Evolutionary conservation across 495 filamentous ascomycete species (phyloP).

Genomic region (Aspergillus sclerotioniger): DNA sequence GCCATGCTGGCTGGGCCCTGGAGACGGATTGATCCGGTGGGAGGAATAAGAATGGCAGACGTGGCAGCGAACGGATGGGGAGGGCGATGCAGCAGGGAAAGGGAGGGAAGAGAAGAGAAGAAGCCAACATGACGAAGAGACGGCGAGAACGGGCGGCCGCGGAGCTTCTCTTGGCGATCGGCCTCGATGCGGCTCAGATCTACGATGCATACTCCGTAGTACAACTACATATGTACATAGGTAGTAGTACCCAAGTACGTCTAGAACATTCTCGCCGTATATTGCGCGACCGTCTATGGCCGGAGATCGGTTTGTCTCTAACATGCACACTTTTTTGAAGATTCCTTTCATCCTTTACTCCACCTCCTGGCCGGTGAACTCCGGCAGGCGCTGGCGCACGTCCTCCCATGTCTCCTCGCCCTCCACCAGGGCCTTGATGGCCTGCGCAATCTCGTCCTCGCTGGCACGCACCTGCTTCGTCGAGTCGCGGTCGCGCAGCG

Average conservation of each 20-base stretch:
- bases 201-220: background rate
- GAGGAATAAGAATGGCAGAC: background rate
- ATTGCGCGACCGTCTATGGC: too few relatives aligned
- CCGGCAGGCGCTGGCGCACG: slow-evolving; percentile 57
- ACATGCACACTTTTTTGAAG: background rate
- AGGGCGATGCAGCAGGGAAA: background rate
- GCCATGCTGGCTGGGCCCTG: slow-evolving; percentile 33
- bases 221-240: too few relatives aligned
- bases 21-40: slow-evolving; percentile 1
- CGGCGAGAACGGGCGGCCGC: slow-evolving; percentile 13
- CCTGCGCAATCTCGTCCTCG: slow-evolving; percentile 63
- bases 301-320: too few relatives aligned
- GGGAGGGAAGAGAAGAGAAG: slow-evolving; percentile 24
- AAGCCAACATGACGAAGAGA: slow-evolving; percentile 12
- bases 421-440: slow-evolving; percentile 58
- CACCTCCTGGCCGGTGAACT: slow-evolving; percentile 67
- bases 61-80: background rate
- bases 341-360: slow-evolving; percentile 37
- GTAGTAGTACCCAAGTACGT: too few relatives aligned
- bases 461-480: slow-evolving; percentile 66
- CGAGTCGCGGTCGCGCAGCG: slow-evolving; percentile 65
- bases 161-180: slow-evolving; percentile 11
- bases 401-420: slow-evolving; percentile 66
- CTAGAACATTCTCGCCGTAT: too few relatives aligned
- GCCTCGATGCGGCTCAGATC: slow-evolving; percentile 29